Percentiles rank a stretch among this genome's conserved stretches.
These are phyloP conservation scores for Saturnispora ahearnii DNA, from an alignment of 805 yeast species.

Conservation along the genomic window DNA sequence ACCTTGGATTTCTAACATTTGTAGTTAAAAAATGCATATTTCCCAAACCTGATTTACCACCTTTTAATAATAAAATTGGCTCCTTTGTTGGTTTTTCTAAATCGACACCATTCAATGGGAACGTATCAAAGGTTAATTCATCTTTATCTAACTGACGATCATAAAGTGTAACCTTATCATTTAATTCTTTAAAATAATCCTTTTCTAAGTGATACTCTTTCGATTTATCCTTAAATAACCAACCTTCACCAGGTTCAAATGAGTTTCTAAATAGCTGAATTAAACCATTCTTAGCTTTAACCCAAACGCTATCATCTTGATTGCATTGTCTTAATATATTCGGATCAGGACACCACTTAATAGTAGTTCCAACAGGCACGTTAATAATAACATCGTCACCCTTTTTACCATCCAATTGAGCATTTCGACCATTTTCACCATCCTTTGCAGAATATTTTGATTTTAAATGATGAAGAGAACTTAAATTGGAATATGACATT, in stretches of 20 bases:
- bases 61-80: constrained; percentile 65
- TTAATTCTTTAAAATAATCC: constrained; percentile 58
- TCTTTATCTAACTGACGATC: constrained; percentile 50
- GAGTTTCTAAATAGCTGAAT: constrained; percentile 57
- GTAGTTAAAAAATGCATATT: constrained; percentile 89
- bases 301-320: constrained; percentile 10
- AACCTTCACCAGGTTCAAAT: constrained; percentile 69
- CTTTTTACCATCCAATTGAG: constrained; percentile 77
- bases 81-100: constrained; percentile 47
- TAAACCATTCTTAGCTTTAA: constrained; percentile 18
- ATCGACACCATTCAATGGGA: constrained; percentile 81
- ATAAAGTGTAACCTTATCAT: constrained; percentile 52
- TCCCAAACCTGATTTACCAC: constrained; percentile 94
- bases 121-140: constrained; percentile 56
- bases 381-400: constrained; percentile 75
- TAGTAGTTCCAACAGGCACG: constrained; percentile 87
- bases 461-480: constrained; percentile 61
- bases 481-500: constrained; percentile 64
- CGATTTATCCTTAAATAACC: constrained; percentile 77
- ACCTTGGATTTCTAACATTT: constrained; percentile 80
- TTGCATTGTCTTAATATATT: constrained; percentile 27
- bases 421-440: constrained; percentile 64
- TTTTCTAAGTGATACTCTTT: constrained; percentile 58
- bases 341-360: constrained; percentile 81
- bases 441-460: constrained; percentile 61